These are phyloP conservation scores for Salix suchowensis DNA, from an alignment of 345 rosid species.

Conservation along the genomic window DNA sequence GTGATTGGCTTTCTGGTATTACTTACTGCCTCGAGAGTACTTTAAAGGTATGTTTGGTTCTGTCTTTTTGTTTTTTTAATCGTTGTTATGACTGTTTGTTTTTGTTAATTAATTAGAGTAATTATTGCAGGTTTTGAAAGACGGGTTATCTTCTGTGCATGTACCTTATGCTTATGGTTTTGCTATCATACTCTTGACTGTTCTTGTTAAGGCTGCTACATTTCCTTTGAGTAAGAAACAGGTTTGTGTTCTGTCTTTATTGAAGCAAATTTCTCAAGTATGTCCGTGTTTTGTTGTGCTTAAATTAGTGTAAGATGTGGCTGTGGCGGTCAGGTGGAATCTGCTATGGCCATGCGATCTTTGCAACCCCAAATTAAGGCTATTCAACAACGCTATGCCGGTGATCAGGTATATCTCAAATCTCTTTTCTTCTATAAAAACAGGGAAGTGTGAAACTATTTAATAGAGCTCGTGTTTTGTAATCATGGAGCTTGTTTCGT, in stretches of 20 bases:
- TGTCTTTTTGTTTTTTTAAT: background rate
- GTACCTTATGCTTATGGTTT: slow-evolving; percentile 88
- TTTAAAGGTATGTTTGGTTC: slow-evolving; percentile 50
- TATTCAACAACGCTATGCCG: slow-evolving; percentile 73
- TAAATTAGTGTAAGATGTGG: background rate
- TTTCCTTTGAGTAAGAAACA: slow-evolving; percentile 93
- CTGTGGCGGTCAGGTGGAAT: slow-evolving; percentile 64
- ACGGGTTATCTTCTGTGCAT: slow-evolving; percentile 68
- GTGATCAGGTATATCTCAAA: slow-evolving; percentile 60
- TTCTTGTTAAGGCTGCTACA: slow-evolving; percentile 88
- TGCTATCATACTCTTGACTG: slow-evolving; percentile 80
- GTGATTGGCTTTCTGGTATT: slow-evolving; percentile 88
- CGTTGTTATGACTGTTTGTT: background rate
- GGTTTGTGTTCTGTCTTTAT: slow-evolving; percentile 39
- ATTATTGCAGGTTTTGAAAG: slow-evolving; percentile 64
- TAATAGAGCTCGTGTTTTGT: background rate
- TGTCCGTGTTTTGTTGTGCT: background rate
- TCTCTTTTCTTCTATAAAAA: background rate
- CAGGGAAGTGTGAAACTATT: background rate
- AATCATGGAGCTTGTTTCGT: background rate
- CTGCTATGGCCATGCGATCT: slow-evolving; percentile 90
- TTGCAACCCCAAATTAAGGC: slow-evolving; percentile 91
- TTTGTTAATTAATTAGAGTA: background rate
- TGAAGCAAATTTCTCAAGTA: background rate
- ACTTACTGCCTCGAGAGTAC: slow-evolving; percentile 72